Conservation (phyloP, 1,139 yeast genomes). For the Taphrina wiesneri region DNA sequence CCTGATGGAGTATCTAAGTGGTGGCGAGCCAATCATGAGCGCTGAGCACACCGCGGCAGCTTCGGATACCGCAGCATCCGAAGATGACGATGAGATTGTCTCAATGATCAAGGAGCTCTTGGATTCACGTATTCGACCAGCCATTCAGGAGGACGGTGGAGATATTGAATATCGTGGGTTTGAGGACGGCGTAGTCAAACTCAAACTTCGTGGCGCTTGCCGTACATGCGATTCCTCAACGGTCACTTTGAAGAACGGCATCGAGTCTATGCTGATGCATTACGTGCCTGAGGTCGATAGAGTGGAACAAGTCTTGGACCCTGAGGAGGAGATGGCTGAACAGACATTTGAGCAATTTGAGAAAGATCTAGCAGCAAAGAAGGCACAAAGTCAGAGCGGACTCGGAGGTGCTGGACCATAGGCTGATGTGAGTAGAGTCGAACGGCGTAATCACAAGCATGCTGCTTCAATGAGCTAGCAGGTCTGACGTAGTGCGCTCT, state of each 20-base stretch:
- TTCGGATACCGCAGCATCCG: slow-evolving; percentile 52
- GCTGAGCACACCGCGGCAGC: slow-evolving; percentile 56
- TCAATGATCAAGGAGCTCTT: slow-evolving; percentile 90
- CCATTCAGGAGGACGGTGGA: slow-evolving; percentile 70
- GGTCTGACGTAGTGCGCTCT: no score
- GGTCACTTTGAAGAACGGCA: slow-evolving; percentile 76
- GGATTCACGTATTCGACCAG: slow-evolving; percentile 93
- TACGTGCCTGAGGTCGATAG: slow-evolving; percentile 79
- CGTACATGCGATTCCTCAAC: slow-evolving; percentile 74
- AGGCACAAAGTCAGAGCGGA: slow-evolving; percentile 18
- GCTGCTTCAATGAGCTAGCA: neutral
- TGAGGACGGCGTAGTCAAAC: slow-evolving; percentile 62
- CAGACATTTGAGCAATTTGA: slow-evolving; percentile 72
- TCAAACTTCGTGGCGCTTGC: slow-evolving; percentile 81
- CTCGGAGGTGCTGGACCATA: slow-evolving; percentile 17
- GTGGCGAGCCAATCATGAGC: slow-evolving; percentile 65
- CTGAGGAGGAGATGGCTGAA: slow-evolving; percentile 62
- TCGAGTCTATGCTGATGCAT: slow-evolving; percentile 80
- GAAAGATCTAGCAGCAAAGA: slow-evolving; percentile 43
- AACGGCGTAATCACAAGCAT: slow-evolving; percentile 7
- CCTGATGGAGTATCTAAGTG: slow-evolving; percentile 76
- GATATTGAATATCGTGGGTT: slow-evolving; percentile 65
- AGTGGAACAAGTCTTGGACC: slow-evolving; percentile 66
- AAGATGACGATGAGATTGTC: slow-evolving; percentile 75
- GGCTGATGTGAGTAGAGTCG: slow-evolving; percentile 9